Base-by-base conservation (phyloP, 2,329 filamentous ascomycete species). In the Colletotrichum simmondsii region DNA sequence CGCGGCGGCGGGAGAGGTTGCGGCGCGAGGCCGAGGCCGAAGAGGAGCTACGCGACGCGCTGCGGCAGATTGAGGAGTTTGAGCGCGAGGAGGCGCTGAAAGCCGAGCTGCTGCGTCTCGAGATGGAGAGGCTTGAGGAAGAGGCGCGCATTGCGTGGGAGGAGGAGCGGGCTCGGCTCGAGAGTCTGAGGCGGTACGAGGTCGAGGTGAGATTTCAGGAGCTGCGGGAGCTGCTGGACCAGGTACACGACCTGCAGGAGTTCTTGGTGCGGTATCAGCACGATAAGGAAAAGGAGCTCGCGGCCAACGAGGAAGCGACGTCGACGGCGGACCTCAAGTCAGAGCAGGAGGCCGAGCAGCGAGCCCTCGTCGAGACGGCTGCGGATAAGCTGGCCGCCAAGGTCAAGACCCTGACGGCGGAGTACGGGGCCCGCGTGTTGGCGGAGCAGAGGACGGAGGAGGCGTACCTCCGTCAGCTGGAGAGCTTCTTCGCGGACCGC, bases 1-100 rank as follows among this genome's bases (percentile, higher is more conserved):
- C 60, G 8, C 80, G 85, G 12, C 81, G 84, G 5, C 75, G 75
- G 37, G 77, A 79, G 70, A 82, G 83, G n/a, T 69, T 74, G 4
- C 75, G 75, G 16, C 78, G 75, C 30, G 84, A 85, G 74, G 79
- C 77, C 37, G 74, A 68, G 56, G 84, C 80, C 65, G 80, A 80
- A 49, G 78, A 72, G 30, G 84, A 82, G 76, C 62, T 82, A 12
- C 77, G 77, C 14, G 80, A 83, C 53, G 81, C 82, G 4, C 66
- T 87, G 24, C 49, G 65, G 3, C 80, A 84, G 53, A 85, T 90
- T 4, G 87, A 83, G 57, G 86, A 87, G 61, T 85, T 86, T 68
- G 85, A 89, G 79, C 81, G 81, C 22, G 83, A 85, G 66, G 85
- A 88, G 76, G 83, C 82, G 0, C 80, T 79, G 58, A 84, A 83